phyloP scores from a whole-genome alignment of 164 flowering plant species.

The Vitis amurensis region DNA sequence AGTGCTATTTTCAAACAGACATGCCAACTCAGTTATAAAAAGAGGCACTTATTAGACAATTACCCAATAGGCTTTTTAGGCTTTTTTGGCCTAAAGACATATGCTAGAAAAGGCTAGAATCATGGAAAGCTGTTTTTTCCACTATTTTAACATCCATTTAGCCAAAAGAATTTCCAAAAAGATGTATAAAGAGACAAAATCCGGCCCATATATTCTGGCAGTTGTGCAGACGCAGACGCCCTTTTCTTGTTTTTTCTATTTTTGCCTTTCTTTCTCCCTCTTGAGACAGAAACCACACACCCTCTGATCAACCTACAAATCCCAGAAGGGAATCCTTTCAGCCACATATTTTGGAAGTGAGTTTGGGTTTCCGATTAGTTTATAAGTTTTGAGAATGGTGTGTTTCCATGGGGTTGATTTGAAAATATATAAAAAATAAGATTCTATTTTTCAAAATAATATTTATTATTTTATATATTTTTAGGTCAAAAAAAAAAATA shows the following conservation, averaged over 20 bases:
- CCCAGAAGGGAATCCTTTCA: too few species aligned
- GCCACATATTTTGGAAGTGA: not conserved
- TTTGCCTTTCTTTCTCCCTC: not conserved
- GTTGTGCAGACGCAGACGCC: not conserved
- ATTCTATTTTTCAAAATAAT: too few species aligned
- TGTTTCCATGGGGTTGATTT: too few species aligned
- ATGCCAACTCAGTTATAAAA: too few species aligned
- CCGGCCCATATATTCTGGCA: slow-evolving; percentile 15
- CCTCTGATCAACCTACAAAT: too few species aligned
- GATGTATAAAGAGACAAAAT: slow-evolving; percentile 21
- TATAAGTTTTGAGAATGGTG: too few species aligned
- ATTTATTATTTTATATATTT: too few species aligned
- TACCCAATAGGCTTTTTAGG: not conserved
- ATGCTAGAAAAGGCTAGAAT: not conserved
- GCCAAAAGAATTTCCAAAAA: not conserved
- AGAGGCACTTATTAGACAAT: too few species aligned
- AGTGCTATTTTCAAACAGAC: not conserved
- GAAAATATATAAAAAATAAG: too few species aligned
- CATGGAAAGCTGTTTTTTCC: slow-evolving; percentile 3
- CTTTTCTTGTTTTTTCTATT: not conserved
- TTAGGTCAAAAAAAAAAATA: too few species aligned
- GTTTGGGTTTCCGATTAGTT: too few species aligned
- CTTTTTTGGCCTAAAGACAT: not conserved
- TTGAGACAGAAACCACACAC: too few species aligned
- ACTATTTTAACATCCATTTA: not conserved